Evolutionary conservation across 176 grass and related monocot species (phyloP).

Genomic region (Carex parvula): DNA sequence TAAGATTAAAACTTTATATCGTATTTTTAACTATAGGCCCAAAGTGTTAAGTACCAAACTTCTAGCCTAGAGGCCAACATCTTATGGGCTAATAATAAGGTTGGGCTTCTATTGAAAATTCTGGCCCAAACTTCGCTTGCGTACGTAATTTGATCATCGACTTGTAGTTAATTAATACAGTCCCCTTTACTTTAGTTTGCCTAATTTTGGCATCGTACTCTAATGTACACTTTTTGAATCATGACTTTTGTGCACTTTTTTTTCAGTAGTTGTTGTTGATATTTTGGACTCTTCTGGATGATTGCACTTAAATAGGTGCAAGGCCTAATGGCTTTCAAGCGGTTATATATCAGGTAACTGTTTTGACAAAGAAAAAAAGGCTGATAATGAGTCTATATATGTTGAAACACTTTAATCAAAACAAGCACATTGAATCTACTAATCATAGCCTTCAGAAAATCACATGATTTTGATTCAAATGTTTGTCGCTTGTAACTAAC

Average conservation of each 20-base stretch:
- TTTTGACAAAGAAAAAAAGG: not conserved
- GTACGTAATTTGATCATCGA: not conserved
- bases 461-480: not conserved
- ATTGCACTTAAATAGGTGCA: too few species aligned
- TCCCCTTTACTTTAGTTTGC: not conserved
- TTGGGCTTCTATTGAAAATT: constrained; percentile 2
- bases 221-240: not conserved
- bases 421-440: not conserved
- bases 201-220: not conserved
- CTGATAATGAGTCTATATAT: not conserved
- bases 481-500: not conserved
- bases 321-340: not conserved
- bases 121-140: not conserved
- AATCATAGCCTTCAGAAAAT: not conserved
- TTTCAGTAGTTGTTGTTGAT: not conserved
- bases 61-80: not conserved
- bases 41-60: not conserved
- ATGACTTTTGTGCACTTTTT: not conserved
- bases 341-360: not conserved
- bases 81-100: not conserved
- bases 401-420: not conserved
- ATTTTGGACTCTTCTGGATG: not conserved
- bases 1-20: too few species aligned
- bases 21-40: too few species aligned
- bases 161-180: not conserved